Evolutionary conservation across 768 basidiomycete species (phyloP).

Genomic region (Podaxis sp.): DNA sequence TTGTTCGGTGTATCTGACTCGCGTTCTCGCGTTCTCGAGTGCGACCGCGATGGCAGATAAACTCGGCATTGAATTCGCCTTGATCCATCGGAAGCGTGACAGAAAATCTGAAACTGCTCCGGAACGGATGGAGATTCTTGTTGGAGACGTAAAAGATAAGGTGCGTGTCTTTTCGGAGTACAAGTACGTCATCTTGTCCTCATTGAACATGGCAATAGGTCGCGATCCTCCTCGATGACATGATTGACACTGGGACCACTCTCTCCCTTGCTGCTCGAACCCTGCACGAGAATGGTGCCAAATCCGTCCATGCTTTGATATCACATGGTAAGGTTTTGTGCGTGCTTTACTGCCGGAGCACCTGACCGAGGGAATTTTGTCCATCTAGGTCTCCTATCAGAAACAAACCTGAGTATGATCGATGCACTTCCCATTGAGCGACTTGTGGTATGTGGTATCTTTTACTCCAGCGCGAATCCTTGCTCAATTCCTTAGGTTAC

Average conservation of each 20-base stretch:
- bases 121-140: conserved; percentile 88
- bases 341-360: conserved; percentile 12
- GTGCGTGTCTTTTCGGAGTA: conserved; percentile 25
- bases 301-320: conserved; percentile 79
- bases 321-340: conserved; percentile 70
- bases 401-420: conserved; percentile 63
- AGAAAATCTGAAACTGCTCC: conserved; percentile 60
- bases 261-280: conserved; percentile 79
- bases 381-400: conserved; percentile 68
- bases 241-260: conserved; percentile 96
- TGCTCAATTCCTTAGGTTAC: conserved; percentile 59
- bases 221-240: conserved; percentile 95
- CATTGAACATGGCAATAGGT: conserved; percentile 41
- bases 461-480: conserved; percentile 7
- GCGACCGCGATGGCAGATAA: conserved; percentile 95
- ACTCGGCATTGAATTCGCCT: conserved; percentile 89
- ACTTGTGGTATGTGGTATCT: conserved; percentile 64
- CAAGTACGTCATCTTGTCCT: conserved; percentile 4
- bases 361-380: conserved; percentile 5
- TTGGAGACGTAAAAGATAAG: conserved; percentile 92
- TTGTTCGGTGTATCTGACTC: conserved; percentile 7
- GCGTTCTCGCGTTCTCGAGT: conserved; percentile 33
- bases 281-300: conserved; percentile 88
- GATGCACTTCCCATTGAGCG: conserved; percentile 73
- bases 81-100: conserved; percentile 89